phyloP scores from a whole-genome alignment of 208 protist genomes.

The Leishmania martiniquensis region DNA sequence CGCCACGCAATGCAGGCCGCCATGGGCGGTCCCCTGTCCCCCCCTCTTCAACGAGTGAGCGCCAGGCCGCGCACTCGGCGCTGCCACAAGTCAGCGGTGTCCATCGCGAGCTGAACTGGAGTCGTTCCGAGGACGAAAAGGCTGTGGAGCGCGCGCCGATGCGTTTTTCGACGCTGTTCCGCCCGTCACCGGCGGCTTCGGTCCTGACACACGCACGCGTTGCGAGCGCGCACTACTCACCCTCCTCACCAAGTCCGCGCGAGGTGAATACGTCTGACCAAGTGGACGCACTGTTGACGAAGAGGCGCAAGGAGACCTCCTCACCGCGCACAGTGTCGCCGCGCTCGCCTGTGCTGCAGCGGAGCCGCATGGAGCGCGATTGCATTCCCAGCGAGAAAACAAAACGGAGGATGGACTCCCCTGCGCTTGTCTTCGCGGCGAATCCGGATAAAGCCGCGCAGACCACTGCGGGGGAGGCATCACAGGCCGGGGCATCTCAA shows the following conservation, averaged over 20 bases:
- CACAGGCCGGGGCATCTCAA: neutral
- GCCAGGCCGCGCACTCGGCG: neutral
- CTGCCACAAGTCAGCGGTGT: constrained; percentile 11
- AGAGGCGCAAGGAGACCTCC: constrained; percentile 7
- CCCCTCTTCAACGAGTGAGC: neutral
- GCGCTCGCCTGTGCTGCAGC: constrained; percentile 18
- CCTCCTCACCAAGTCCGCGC: constrained; percentile 23
- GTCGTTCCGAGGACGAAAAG: constrained; percentile 16
- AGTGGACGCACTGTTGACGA: constrained; percentile 3
- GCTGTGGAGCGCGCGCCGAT: constrained; percentile 27
- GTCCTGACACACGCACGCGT: neutral
- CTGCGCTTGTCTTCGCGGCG: neutral
- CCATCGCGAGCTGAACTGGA: constrained; percentile 34
- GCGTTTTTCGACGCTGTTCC: constrained; percentile 44
- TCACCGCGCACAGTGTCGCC: constrained; percentile 22
- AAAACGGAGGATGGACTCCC: neutral
- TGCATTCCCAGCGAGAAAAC: neutral
- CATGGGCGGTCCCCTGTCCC: constrained; percentile 15
- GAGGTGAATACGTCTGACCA: constrained; percentile 39
- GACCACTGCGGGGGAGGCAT: neutral
- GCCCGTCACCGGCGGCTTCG: constrained; percentile 14
- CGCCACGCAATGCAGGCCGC: constrained; percentile 23
- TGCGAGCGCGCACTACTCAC: neutral
- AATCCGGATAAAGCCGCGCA: neutral
- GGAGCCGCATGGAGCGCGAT: constrained; percentile 2